These are phyloP conservation scores for Neonectria punicea DNA, from an alignment of 2,329 filamentous ascomycete species.

Conservation along the genomic window DNA sequence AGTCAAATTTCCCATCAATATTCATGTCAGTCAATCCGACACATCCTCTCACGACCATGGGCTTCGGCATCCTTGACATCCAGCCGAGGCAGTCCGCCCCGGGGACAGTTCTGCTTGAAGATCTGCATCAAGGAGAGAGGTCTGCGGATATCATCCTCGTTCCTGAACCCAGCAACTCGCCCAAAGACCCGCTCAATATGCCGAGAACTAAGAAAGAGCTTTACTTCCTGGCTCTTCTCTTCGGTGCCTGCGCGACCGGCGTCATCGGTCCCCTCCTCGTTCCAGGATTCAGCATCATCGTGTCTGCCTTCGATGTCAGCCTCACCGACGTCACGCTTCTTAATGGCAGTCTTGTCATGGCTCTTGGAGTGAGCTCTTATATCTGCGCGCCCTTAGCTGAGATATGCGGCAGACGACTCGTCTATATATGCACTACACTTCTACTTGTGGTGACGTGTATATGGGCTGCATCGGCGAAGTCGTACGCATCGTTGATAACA, in stretches of 20 bases:
- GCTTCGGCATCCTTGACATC: background rate
- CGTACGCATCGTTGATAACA: background rate
- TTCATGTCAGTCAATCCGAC: background rate
- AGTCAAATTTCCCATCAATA: background rate
- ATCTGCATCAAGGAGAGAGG: background rate
- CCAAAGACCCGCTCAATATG: constrained; percentile 7
- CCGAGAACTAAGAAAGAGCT: background rate
- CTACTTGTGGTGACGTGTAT: background rate
- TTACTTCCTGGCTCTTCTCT: background rate
- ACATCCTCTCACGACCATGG: background rate
- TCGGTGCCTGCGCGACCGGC: constrained; percentile 10
- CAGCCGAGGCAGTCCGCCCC: background rate
- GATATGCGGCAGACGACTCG: constrained; percentile 3
- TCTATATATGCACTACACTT: constrained; percentile 6
- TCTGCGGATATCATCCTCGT: background rate
- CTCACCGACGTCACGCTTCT: constrained; percentile 6
- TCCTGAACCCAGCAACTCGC: constrained; percentile 1
- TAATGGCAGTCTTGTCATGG: constrained; percentile 6
- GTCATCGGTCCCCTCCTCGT: constrained; percentile 10
- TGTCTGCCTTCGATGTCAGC: background rate
- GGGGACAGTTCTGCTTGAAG: background rate
- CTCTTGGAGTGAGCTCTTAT: constrained; percentile 7
- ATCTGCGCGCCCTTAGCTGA: background rate
- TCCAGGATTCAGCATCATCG: constrained; percentile 8
- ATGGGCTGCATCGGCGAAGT: background rate